Base-by-base conservation (phyloP, 1,284 basidiomycete species). In the Ustilago curta region DNA sequence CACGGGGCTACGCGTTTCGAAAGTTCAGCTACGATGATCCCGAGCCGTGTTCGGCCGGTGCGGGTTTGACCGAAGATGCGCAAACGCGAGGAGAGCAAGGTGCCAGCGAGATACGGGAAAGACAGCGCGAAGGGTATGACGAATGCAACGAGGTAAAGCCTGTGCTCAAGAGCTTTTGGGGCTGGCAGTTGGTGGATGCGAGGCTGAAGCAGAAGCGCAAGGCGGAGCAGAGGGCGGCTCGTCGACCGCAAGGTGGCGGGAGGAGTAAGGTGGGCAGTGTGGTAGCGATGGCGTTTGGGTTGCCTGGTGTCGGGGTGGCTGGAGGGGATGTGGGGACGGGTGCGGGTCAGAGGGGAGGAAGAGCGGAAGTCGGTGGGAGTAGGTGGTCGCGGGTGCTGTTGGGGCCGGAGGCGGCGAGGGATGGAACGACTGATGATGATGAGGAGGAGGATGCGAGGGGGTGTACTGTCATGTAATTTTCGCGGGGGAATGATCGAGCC, bases 161-260 rank as follows among this genome's bases (percentile, higher is more conserved):
- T 0, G 76, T 79, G 1, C 45, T 81, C 48, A 77, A 81, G 61
- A 74, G 62, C 42, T 81, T 79, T 53, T 79, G 70, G 68, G 70
- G 60, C 39, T 81, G 79, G 79, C 74, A 81, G 59, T 19, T 59
- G 35, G 68, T 78, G 16, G 74, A 78, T 54, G 60, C 58, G 8
- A 48, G 69, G 29, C 27, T 62, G 31, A 76, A 73, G 56, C 65
- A 67, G 39, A 58, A 59, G 57, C 45, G 66, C 35, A 70, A 78
- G 48, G 61, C 67, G 9, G 65, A 78, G 23, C 49, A 58, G 53
- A 53, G 56, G 7, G 73, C 60, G 8, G 48, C 65, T 31, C 43
- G 54, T n/a, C 50, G 47, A 27, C 31, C 39, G 23, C 53, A 60
- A 2, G 53, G 52, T 5, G 60, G 52, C 3, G 60, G 68, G 1